Conservation (phyloP, 116 monocot genomes). For the Papilionanthe hybrid region DNA sequence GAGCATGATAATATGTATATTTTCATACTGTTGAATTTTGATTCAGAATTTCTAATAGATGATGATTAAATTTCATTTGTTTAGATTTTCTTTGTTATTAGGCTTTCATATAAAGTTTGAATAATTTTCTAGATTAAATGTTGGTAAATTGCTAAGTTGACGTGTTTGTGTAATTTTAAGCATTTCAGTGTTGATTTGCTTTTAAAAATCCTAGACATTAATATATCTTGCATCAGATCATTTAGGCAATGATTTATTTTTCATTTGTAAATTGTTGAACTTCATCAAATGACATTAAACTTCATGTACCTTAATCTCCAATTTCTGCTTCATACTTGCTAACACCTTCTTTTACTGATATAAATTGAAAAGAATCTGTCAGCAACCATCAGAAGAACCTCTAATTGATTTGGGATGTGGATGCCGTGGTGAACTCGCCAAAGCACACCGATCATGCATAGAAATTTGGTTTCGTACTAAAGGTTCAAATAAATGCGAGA, state of each 20-base stretch:
- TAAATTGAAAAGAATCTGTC: constrained; percentile 61
- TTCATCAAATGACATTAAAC: not conserved
- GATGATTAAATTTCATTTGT: not conserved
- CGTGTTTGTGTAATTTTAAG: not conserved
- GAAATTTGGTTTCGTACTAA: constrained; percentile 73
- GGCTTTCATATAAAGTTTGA: not conserved
- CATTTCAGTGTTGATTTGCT: not conserved
- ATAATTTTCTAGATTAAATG: not conserved
- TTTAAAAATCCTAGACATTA: too few species aligned
- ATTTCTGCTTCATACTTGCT: not conserved
- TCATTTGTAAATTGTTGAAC: not conserved
- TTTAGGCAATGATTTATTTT: not conserved
- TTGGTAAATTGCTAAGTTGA: not conserved
- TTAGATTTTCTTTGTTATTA: not conserved
- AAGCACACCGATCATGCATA: constrained; percentile 81
- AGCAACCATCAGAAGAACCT: constrained; percentile 72
- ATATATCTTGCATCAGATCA: not conserved
- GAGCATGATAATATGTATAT: too few species aligned
- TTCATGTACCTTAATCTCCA: not conserved
- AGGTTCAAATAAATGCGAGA: constrained; percentile 97
- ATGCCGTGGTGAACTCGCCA: constrained; percentile 87
- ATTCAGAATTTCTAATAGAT: not conserved
- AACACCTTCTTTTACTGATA: not conserved
- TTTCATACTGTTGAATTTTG: not conserved
- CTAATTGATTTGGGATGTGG: constrained; percentile 78